Conservation (phyloP, 2,329 filamentous ascomycete genomes). For the Alternaria longipes region DNA sequence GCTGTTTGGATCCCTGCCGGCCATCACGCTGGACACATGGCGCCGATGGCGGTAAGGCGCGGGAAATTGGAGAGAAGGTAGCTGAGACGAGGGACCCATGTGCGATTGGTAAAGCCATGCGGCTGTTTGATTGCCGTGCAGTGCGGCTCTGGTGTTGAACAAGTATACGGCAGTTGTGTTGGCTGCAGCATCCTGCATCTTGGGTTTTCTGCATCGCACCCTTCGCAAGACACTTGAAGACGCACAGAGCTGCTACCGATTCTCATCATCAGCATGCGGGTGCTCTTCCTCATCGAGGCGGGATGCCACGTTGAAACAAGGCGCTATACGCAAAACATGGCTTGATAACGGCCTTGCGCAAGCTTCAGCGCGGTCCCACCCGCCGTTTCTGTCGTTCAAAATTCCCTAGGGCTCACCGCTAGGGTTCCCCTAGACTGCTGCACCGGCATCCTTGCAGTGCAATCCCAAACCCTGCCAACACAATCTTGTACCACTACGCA, state of each 20-base stretch:
- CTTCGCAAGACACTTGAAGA: neutral
- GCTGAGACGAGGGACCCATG: conserved; percentile 10
- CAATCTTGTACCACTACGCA: conserved; percentile 8
- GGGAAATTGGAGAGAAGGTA: conserved; percentile 23
- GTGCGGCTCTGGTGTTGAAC: conserved; percentile 6
- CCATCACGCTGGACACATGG: conserved; percentile 25
- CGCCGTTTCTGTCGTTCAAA: conserved; percentile 18
- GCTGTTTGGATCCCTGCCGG: conserved; percentile 20
- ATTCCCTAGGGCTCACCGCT: conserved; percentile 12
- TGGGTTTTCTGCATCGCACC: neutral
- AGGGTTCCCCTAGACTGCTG: conserved; percentile 9
- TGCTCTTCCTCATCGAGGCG: neutral
- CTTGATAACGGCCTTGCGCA: conserved; percentile 7
- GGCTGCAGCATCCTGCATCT: neutral
- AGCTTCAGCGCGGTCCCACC: conserved; percentile 22
- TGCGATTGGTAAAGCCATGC: conserved; percentile 9
- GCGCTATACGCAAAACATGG: conserved; percentile 26
- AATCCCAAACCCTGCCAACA: conserved; percentile 7
- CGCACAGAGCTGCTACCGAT: neutral
- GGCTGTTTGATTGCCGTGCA: conserved; percentile 9
- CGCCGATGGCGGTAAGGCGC: conserved; percentile 26
- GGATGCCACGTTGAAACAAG: conserved; percentile 19
- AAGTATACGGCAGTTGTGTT: neutral
- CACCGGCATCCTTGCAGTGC: conserved; percentile 23
- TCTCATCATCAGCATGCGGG: neutral